phyloP scores from a whole-genome alignment of 2,329 filamentous ascomycete species.

The Trichophyton schoenleinii region DNA sequence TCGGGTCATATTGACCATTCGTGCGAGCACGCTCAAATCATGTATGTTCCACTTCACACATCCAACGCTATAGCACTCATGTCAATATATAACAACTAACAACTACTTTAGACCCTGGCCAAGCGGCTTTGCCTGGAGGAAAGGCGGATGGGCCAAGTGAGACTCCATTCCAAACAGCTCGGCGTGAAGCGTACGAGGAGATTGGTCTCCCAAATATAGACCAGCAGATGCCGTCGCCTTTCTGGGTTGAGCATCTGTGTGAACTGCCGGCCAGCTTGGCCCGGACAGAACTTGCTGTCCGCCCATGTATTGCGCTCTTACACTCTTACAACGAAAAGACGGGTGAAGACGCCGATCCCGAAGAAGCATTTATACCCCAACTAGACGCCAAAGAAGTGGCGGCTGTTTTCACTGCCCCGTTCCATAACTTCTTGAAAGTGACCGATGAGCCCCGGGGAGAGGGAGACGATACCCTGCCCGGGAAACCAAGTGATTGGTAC shows the following conservation, averaged over 20 bases:
- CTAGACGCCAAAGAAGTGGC: constrained; percentile 85
- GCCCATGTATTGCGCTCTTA: constrained; percentile 66
- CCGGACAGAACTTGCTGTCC: constrained; percentile 59
- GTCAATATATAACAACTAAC: background rate
- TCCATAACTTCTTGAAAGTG: constrained; percentile 63
- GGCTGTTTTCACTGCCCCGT: constrained; percentile 81
- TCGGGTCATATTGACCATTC: constrained; percentile 51
- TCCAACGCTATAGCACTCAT: background rate
- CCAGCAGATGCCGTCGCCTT: constrained; percentile 59
- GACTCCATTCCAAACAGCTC: constrained; percentile 62
- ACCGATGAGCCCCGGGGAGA: constrained; percentile 42
- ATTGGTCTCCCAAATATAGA: constrained; percentile 67
- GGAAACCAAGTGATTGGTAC: constrained; percentile 61
- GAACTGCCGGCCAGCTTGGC: constrained; percentile 65
- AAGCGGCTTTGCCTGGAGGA: constrained; percentile 73
- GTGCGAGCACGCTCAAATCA: constrained; percentile 45
- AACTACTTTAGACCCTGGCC: constrained; percentile 48
- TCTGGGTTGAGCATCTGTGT: constrained; percentile 77
- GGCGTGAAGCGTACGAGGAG: constrained; percentile 83
- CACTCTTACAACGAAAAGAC: constrained; percentile 45
- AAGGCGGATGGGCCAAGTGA: constrained; percentile 45
- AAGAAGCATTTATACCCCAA: constrained; percentile 61
- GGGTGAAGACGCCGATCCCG: constrained; percentile 41
- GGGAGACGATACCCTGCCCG: constrained; percentile 28
- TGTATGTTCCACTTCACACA: constrained; percentile 26